Percentiles rank a stretch among this genome's conserved stretches.
Conservation (phyloP, 306 rosid genomes). For the Hippophae rhamnoides region DNA sequence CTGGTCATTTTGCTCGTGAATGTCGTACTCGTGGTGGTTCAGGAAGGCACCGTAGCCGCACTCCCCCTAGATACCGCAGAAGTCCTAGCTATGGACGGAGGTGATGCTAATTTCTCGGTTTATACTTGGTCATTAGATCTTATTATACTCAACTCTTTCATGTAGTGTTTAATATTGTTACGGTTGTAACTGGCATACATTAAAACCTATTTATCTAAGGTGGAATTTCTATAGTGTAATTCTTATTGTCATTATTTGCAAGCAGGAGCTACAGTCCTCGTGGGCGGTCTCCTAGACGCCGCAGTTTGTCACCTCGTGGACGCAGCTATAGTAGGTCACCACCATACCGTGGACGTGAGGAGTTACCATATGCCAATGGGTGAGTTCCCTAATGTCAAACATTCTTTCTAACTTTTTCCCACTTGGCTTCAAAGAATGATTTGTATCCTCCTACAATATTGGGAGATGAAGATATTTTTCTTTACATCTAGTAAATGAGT, state of each 20-base stretch:
- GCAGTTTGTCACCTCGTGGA: constrained; percentile 86
- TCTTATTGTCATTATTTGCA: constrained; percentile 17
- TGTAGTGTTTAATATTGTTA: too few species aligned
- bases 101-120: constrained; percentile 22
- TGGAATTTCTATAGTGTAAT: not conserved
- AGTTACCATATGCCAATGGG: constrained; percentile 88
- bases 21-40: constrained; percentile 88
- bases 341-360: constrained; percentile 82
- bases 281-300: constrained; percentile 86
- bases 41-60: constrained; percentile 88
- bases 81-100: constrained; percentile 98
- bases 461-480: too few species aligned
- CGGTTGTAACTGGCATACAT: too few species aligned
- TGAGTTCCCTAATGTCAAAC: constrained; percentile 20
- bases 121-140: not conserved
- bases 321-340: constrained; percentile 92
- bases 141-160: not conserved
- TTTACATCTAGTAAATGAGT: too few species aligned
- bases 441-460: not conserved
- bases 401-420: not conserved
- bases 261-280: constrained; percentile 90
- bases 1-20: constrained; percentile 98
- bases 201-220: too few species aligned
- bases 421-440: not conserved
- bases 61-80: constrained; percentile 81